Evolutionary conservation across 345 rosid genomes (phyloP).

Genomic region (Ceriops decandra): DNA sequence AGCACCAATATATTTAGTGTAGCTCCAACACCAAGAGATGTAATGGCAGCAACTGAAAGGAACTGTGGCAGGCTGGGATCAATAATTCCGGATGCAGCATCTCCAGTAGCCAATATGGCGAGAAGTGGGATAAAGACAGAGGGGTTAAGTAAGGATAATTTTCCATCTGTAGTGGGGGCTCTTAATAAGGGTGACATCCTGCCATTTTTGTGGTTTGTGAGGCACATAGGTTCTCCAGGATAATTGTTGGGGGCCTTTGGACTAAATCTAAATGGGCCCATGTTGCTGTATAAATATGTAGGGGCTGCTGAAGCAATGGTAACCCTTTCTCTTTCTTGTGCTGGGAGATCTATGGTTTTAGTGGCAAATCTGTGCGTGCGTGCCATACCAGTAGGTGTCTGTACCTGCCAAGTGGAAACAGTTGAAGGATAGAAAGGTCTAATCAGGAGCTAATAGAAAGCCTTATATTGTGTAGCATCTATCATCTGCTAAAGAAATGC

Average conservation of each 20-base stretch:
- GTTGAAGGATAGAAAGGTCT: background rate
- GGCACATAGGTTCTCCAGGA: conserved; percentile 87
- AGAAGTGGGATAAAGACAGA: conserved; percentile 60
- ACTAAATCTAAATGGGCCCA: conserved; percentile 76
- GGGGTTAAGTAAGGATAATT: conserved; percentile 51
- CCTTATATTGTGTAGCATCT: no score
- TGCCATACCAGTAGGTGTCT: conserved; percentile 81
- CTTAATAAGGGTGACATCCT: conserved; percentile 59
- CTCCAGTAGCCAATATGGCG: conserved; percentile 79
- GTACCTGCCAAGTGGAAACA: conserved; percentile 46
- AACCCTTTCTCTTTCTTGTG: conserved; percentile 94
- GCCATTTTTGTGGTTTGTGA: conserved; percentile 80
- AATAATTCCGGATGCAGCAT: conserved; percentile 79
- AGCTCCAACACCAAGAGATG: conserved; percentile 71
- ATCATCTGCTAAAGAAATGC: background rate
- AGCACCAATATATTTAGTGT: conserved; percentile 56
- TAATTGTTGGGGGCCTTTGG: conserved; percentile 72
- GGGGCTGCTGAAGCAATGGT: conserved; percentile 89
- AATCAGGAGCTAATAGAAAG: background rate
- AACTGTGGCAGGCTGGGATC: conserved; percentile 87
- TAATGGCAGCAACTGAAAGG: conserved; percentile 66
- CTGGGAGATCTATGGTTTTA: conserved; percentile 84
- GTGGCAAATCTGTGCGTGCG: conserved; percentile 91
- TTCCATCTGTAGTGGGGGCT: conserved; percentile 72
- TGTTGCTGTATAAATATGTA: conserved; percentile 58